Conservation (phyloP, 495 filamentous ascomycete species). For the Glarea lozoyensis region DNA sequence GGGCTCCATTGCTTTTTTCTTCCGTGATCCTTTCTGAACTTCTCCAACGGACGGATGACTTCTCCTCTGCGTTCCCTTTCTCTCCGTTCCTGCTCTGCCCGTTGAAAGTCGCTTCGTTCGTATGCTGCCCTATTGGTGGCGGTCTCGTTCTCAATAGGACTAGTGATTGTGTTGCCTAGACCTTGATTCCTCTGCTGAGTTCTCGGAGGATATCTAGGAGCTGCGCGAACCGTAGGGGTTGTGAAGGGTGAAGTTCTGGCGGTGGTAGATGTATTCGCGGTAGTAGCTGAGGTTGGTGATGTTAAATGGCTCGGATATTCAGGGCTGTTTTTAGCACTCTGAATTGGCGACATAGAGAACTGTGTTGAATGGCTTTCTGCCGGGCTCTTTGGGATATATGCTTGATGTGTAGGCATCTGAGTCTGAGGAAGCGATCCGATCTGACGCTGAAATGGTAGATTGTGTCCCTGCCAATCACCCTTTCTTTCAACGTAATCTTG, state of each 20-base stretch:
- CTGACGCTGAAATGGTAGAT: background rate
- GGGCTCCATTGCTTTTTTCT: background rate
- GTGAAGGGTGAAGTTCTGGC: no score
- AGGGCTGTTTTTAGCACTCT: background rate
- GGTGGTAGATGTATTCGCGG: no score
- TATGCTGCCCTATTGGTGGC: background rate
- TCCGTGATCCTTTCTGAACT: background rate
- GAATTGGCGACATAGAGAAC: constrained; percentile 1
- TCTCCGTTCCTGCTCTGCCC: constrained; percentile 4
- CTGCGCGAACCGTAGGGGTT: background rate
- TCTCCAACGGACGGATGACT: background rate
- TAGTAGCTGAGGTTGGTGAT: no score
- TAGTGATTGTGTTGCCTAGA: background rate
- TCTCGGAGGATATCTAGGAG: background rate
- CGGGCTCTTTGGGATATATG: constrained; percentile 4
- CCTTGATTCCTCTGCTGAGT: background rate
- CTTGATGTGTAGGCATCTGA: constrained; percentile 6
- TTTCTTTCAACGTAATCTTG: no score
- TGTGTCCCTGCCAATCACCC: no score
- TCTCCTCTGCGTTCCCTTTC: background rate
- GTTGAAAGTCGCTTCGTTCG: constrained; percentile 8
- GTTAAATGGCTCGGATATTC: no score
- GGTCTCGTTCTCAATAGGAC: background rate
- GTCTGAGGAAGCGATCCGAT: constrained; percentile 1
- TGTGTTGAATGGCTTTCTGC: background rate